Evolutionary conservation across 2,329 filamentous ascomycete genomes (phyloP).

Genomic region (Amauroascus verrucosus): DNA sequence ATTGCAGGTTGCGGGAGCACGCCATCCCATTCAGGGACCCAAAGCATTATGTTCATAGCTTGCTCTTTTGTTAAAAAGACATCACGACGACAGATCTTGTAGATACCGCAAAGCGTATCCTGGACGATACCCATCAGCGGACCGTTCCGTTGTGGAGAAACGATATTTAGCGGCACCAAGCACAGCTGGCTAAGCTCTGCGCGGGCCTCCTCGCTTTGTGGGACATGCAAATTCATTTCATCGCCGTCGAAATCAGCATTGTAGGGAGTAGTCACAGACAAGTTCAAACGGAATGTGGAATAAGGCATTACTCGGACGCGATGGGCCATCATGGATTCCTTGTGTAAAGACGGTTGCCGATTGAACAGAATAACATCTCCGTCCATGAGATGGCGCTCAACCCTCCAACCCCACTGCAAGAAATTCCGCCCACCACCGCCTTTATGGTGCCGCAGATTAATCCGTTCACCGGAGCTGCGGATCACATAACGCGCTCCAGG

Average conservation of each 20-base stretch:
- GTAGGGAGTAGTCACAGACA: slow-evolving; percentile 96
- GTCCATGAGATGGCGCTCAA: slow-evolving; percentile 91
- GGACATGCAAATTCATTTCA: slow-evolving; percentile 99
- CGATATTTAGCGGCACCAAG: slow-evolving; percentile 96
- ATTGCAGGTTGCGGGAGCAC: slow-evolving; percentile 90
- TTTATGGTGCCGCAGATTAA: slow-evolving; percentile 89
- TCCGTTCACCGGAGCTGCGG: slow-evolving; percentile 81
- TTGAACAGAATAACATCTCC: slow-evolving; percentile 99
- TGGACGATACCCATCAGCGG: slow-evolving; percentile 99
- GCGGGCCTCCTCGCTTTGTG: slow-evolving; percentile 91
- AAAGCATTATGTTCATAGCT: slow-evolving; percentile 94
- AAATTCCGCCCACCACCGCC: slow-evolving; percentile 67
- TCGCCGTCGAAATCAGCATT: slow-evolving; percentile 99
- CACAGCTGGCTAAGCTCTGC: slow-evolving; percentile 90
- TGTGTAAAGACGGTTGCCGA: slow-evolving; percentile 96
- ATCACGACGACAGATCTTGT: slow-evolving; percentile 92
- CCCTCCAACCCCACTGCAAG: slow-evolving; percentile 94
- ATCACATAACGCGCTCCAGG: slow-evolving; percentile 96
- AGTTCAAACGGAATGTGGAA: slow-evolving; percentile 92
- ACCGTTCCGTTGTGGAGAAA: slow-evolving; percentile 91
- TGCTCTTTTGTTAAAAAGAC: slow-evolving; percentile 80
- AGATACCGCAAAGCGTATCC: slow-evolving; percentile 89
- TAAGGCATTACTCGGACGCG: slow-evolving; percentile 96
- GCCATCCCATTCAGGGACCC: slow-evolving; percentile 97
- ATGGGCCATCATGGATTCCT: slow-evolving; percentile 99